phyloP scores from a whole-genome alignment of 2,329 filamentous ascomycete genomes.

The Diaporthe amygdali region DNA sequence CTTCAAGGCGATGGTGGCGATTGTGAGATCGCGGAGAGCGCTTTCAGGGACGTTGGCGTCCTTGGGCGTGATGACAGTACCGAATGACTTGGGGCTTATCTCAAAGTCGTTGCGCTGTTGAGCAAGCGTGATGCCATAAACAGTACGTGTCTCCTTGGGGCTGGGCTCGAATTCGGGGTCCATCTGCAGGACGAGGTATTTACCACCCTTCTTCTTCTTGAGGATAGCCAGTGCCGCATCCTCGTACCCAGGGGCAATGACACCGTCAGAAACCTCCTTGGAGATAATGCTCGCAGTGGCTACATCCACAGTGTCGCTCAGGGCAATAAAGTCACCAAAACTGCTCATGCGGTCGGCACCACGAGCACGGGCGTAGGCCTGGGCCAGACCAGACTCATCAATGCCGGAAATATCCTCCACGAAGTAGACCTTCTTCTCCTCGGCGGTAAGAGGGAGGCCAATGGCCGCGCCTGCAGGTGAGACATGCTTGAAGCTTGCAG shows the following conservation, averaged over 20 bases:
- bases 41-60: constrained; percentile 75
- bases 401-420: constrained; percentile 93
- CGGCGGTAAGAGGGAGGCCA: constrained; percentile 81
- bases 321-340: constrained; percentile 95
- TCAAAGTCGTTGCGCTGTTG: constrained; percentile 93
- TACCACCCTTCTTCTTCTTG: constrained; percentile 97
- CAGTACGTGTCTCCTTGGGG: constrained; percentile 81
- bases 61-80: constrained; percentile 85
- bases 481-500: constrained; percentile 98
- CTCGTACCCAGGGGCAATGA: constrained; percentile 89
- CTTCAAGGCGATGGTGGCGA: constrained; percentile 96
- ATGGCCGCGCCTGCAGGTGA: constrained; percentile 96
- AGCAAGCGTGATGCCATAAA: constrained; percentile 86
- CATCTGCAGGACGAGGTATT: constrained; percentile 95
- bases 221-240: constrained; percentile 87
- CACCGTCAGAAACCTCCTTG: constrained; percentile 95
- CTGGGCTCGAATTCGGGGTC: constrained; percentile 84
- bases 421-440: constrained; percentile 97
- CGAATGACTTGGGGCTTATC: constrained; percentile 86
- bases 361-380: constrained; percentile 93
- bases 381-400: constrained; percentile 83
- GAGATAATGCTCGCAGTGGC: constrained; percentile 97
- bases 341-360: constrained; percentile 98
- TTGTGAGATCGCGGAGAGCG: constrained; percentile 86
- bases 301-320: constrained; percentile 89